Evolutionary conservation across 345 rosid genomes (phyloP).

Genomic region (Hirschfeldia incana): DNA sequence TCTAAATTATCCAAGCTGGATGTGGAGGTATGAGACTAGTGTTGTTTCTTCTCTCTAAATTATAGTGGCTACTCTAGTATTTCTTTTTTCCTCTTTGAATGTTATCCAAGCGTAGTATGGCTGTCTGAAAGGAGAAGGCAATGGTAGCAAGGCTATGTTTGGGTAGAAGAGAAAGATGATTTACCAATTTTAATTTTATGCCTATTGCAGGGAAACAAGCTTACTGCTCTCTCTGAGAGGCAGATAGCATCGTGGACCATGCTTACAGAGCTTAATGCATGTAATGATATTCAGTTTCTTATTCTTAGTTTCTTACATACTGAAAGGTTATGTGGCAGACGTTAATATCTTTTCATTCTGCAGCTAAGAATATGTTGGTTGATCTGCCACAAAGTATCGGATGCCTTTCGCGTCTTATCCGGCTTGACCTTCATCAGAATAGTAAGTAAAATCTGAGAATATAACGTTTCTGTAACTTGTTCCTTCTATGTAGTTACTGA

Average conservation of each 20-base stretch:
- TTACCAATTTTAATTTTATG: conserved; percentile 16
- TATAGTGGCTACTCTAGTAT: neutral
- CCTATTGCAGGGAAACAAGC: conserved; percentile 78
- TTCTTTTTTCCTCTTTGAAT: conserved; percentile 1
- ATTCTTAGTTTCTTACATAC: neutral
- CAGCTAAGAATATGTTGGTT: conserved; percentile 77
- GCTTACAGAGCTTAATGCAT: conserved; percentile 80
- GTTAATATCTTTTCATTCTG: conserved; percentile 23
- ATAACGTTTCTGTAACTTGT: conserved; percentile 14
- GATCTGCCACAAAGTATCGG: conserved; percentile 74
- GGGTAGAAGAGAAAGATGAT: conserved; percentile 10
- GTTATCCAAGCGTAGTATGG: conserved; percentile 2
- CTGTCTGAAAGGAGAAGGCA: conserved; percentile 1
- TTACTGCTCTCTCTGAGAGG: conserved; percentile 53
- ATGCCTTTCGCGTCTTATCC: conserved; percentile 73
- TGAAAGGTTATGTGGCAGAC: neutral
- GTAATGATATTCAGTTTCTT: conserved; percentile 46
- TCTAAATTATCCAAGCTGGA: conserved; percentile 71
- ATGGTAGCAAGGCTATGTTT: neutral
- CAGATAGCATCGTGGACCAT: conserved; percentile 70
- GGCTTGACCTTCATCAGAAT: conserved; percentile 93
- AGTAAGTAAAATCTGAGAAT: conserved; percentile 50
- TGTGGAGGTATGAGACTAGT: conserved; percentile 81
- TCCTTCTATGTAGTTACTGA: conserved; percentile 8
- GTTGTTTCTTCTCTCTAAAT: neutral